Percentiles rank a stretch among this genome's conserved stretches.
Evolutionary conservation across 1,139 yeast species (phyloP).

Genomic region (Candida sanyaensis): DNA sequence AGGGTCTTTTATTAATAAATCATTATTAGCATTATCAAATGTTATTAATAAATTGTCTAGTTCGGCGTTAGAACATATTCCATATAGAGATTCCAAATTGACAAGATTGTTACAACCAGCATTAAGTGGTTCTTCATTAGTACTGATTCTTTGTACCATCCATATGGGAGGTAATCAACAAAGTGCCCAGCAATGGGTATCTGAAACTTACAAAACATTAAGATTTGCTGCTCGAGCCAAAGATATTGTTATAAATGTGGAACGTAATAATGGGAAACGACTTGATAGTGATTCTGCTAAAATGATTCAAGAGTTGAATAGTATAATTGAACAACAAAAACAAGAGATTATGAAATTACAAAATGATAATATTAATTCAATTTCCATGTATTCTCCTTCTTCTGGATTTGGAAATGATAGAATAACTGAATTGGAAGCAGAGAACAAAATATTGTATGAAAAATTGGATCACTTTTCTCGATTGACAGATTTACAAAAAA

Average conservation of each 20-base stretch:
- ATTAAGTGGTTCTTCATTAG: conserved; percentile 80
- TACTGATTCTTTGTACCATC: conserved; percentile 87
- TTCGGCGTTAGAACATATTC: conserved; percentile 60
- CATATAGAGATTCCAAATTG: conserved; percentile 89
- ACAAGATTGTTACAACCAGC: conserved; percentile 91
- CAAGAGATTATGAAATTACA: conserved; percentile 37
- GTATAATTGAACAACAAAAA: conserved; percentile 47
- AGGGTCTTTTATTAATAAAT: conserved; percentile 89
- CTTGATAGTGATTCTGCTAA: conserved; percentile 39
- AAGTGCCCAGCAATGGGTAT: conserved; percentile 45
- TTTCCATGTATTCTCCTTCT: not conserved
- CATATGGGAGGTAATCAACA: conserved; percentile 49
- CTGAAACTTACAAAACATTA: conserved; percentile 85
- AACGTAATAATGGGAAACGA: conserved; percentile 44
- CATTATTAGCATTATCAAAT: conserved; percentile 83
- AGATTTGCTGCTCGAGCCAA: conserved; percentile 94
- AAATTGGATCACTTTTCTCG: conserved; percentile 69
- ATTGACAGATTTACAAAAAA: conserved; percentile 57
- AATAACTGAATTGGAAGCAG: conserved; percentile 55
- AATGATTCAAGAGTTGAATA: conserved; percentile 47
- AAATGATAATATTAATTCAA: conserved; percentile 4
- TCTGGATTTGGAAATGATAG: conserved; percentile 14
- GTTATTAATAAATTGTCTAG: conserved; percentile 77
- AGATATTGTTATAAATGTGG: conserved; percentile 72
- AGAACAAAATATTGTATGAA: conserved; percentile 61